Evolutionary conservation across 176 grass and related monocot genomes (phyloP), one percentile per base, ranked within the genome.

Genomic region (Rhynchospora tenuis): DNA sequence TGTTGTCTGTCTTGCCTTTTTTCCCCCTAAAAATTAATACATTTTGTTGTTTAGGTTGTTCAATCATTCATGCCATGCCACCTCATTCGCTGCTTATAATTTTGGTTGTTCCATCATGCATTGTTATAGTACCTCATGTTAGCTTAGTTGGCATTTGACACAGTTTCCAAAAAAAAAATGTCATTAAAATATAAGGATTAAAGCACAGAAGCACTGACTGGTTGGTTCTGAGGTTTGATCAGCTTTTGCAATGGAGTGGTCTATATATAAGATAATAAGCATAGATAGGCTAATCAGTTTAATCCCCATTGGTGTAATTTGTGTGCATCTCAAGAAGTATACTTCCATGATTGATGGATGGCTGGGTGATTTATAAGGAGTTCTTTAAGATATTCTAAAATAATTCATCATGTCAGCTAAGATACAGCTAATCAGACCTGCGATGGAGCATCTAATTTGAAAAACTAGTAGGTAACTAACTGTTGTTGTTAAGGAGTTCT

Each of bases 1-100:
- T 13, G 9, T 12, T 50, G 44, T 14, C 71, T 74, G 46, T 50
- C 71, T 74, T 27, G 46, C 71, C 22, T 52, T 74, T 50, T 23
- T 38, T 38, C 33, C 1, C 44, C 11, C n/a, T 50, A 44, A 50
- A 48, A 13, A 24, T 38, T 17, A 66, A 24, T 73, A 50, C n/a
- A 48, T 33, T 2, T 52, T 26, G 9, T 50, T 48, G 15, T 11
- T 47, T 26, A 45, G n/a, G n/a, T 74, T 51, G 70, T 73, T 73
- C n/a, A 74, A 74, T 74, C 71, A 74, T 52, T 73, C 46, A 74
- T 74, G 46, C 23, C 71, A 73, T 73, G 20, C n/a, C 20, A 73
- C 45, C 44, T 50, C 45, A 50, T 73, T 0, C 48, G 51, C 51
- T 52, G 46, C 20, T 27, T 74, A 74, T 26, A 7, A 51, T 50